Base-by-base conservation (phyloP, 768 basidiomycete species). In the Royoungia palumana region DNA sequence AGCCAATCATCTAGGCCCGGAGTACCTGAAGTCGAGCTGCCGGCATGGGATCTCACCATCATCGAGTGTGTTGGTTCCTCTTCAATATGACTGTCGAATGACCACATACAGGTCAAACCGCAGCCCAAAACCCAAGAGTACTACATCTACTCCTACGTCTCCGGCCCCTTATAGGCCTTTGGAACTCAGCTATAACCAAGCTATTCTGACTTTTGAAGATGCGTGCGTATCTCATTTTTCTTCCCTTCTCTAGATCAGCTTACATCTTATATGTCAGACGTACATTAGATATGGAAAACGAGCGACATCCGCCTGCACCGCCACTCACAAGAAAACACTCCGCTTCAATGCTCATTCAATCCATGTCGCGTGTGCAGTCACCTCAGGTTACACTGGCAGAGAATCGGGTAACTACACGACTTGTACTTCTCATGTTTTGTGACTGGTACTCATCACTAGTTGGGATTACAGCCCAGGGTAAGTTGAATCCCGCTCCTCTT, bases 71-170 rank as follows among this genome's bases (percentile, higher is more conserved):
- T 65, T 9, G 16, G 27, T 21, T 12, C 1, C 10, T 4, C 14
- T 3, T 2, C 2, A 35, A 14, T 14, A n/a, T 22, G 4, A 5
- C 20, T 44, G 22, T 41, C 44, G 55, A 21, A 21, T 41, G 46
- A 38, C 49, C 21, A 8, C 35, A 20, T 47, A 13, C 30, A 64
- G 63, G 20, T 82, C 82, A 16, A 85, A 87, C 63, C 73, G 78
- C 21, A 79, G 83, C 1, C 85, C 83, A 5, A 85, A 87, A 66
- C 79, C 87, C 71, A 86, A 84, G 71, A 81, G 71, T 41, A 72
- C 83, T 40, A 70, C 75, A 9, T 77, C 81, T 7, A 69, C 75
- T 6, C 67, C 68, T 20, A 75, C 65, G 51, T 61, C 81, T 7
- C 82, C 83, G 51, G 61, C 81, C 6, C 82, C 83, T 0, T 75